Percentiles rank a stretch among this genome's conserved stretches.
These are phyloP conservation scores for Rheum nobile DNA, from an alignment of 148 eudicot genomes.

Conservation along the genomic window DNA sequence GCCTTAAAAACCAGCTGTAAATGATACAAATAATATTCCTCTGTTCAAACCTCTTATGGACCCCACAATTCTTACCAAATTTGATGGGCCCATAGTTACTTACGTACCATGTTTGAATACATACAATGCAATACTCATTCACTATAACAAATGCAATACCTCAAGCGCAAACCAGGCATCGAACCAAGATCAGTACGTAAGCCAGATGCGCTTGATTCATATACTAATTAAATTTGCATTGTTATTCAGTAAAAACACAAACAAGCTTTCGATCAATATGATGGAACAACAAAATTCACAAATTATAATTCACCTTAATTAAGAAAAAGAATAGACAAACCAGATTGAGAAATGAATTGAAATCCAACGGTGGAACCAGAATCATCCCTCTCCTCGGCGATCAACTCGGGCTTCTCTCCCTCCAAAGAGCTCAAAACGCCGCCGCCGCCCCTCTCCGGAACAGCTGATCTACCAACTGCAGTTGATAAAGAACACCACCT, in stretches of 20 bases:
- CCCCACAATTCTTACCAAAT: too few relatives aligned
- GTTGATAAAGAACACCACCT: conserved; percentile 5
- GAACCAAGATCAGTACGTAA: too few relatives aligned
- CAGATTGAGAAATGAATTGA: conserved; percentile 37
- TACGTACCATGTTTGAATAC: too few relatives aligned
- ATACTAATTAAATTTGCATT: neutral
- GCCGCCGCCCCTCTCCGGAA: conserved; percentile 5
- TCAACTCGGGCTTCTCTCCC: conserved; percentile 23
- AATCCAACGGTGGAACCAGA: conserved; percentile 55
- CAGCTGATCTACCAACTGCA: neutral
- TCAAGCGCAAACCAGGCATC: too few relatives aligned
- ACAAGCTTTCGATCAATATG: too few relatives aligned
- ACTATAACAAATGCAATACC: too few relatives aligned
- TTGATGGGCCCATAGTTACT: too few relatives aligned
- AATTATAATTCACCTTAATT: too few relatives aligned
- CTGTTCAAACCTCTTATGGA: too few relatives aligned
- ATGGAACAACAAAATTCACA: too few relatives aligned
- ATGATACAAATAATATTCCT: neutral
- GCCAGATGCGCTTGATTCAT: too few relatives aligned
- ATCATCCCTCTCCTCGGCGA: conserved; percentile 40
- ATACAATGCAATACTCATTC: too few relatives aligned
- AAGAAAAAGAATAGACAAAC: conserved; percentile 15
- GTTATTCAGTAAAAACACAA: neutral
- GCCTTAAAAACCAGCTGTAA: neutral
- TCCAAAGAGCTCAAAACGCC: conserved; percentile 12